Percentiles rank a stretch among this genome's conserved stretches.
Evolutionary conservation across 208 protist species (phyloP).

Genomic region (Leptomonas seymouri): DNA sequence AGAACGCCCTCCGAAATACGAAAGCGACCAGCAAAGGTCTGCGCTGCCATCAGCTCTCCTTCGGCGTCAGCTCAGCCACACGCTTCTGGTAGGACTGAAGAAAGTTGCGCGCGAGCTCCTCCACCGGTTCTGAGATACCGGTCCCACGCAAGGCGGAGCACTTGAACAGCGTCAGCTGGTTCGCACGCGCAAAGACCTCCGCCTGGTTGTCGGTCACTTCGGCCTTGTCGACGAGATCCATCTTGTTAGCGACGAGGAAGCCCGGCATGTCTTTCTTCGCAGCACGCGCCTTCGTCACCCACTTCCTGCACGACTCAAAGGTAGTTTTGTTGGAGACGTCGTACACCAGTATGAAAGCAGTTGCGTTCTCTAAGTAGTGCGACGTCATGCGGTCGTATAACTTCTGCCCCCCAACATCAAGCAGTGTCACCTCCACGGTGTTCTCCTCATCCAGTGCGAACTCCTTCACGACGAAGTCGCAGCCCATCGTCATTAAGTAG

Average conservation of each 20-base stretch:
- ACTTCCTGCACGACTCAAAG: constrained; percentile 88
- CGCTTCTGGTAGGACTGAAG: constrained; percentile 79
- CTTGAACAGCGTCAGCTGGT: constrained; percentile 86
- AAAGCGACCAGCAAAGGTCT: not conserved
- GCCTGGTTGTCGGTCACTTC: constrained; percentile 90
- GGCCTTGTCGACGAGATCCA: constrained; percentile 82
- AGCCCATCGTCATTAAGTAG: constrained; percentile 94
- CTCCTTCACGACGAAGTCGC: constrained; percentile 92
- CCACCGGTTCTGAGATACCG: constrained; percentile 81
- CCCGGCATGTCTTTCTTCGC: constrained; percentile 74
- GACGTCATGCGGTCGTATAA: constrained; percentile 84
- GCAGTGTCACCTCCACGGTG: constrained; percentile 86
- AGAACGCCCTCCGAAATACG: not conserved
- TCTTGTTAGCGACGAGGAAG: constrained; percentile 89
- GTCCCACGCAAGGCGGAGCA: constrained; percentile 86
- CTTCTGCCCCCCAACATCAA: constrained; percentile 87
- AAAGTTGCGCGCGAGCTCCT: constrained; percentile 71
- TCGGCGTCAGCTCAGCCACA: constrained; percentile 30
- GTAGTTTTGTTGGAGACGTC: constrained; percentile 91
- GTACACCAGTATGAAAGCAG: constrained; percentile 89
- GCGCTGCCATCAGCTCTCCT: not conserved
- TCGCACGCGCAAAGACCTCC: constrained; percentile 70
- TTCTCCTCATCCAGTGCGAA: constrained; percentile 75
- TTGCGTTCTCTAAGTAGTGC: constrained; percentile 62
- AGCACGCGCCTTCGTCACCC: constrained; percentile 57